Evolutionary conservation across 164 flowering plant species (phyloP).

Genomic region (Kingdonia uniflora): DNA sequence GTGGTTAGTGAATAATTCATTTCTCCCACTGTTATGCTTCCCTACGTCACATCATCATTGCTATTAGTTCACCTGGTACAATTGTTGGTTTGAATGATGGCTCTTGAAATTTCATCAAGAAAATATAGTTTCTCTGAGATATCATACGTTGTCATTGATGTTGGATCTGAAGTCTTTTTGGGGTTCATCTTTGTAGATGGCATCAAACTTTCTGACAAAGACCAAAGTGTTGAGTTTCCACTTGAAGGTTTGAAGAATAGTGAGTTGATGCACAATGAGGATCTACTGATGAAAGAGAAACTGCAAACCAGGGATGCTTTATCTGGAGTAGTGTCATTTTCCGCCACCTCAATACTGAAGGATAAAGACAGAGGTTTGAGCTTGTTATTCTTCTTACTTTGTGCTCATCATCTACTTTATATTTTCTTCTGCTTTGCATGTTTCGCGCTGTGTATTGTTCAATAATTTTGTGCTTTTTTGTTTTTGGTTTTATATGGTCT

Average conservation of each 20-base stretch:
- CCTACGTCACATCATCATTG: no score
- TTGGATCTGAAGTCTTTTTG: no score
- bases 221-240: conserved; percentile 11
- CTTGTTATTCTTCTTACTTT: not conserved
- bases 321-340: conserved; percentile 8
- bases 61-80: no score
- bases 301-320: conserved; percentile 5
- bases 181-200: conserved; percentile 31
- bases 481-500: no score
- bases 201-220: conserved; percentile 31
- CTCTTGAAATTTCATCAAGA: no score
- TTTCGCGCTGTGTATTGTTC: not conserved
- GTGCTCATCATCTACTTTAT: not conserved
- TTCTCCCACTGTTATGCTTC: no score
- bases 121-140: no score
- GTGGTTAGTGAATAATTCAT: no score
- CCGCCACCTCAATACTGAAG: conserved; percentile 9
- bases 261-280: conserved; percentile 6
- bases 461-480: not conserved
- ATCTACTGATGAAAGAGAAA: conserved; percentile 10
- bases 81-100: no score
- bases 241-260: conserved; percentile 12
- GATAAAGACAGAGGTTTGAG: conserved; percentile 20
- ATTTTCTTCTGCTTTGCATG: not conserved
- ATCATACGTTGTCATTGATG: no score